A percentile compares a stretch with the other conserved stretches of the same genome.
Evolutionary conservation across 108 stramenopile genomes (phyloP).

Genomic region (Nitzschia inconspicua): DNA sequence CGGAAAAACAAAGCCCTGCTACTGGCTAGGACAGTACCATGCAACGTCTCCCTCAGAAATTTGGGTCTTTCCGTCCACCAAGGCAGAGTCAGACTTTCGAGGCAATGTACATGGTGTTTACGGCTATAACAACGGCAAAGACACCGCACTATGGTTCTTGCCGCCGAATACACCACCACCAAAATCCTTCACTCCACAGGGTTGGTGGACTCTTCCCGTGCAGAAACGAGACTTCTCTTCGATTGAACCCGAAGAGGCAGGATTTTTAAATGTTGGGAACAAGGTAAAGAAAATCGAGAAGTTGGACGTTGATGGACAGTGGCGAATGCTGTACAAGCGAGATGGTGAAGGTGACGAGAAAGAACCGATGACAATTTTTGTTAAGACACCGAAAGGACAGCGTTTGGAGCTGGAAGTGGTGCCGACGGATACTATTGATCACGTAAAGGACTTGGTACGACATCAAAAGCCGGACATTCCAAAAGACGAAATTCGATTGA

Average conservation of each 20-base stretch:
- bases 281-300: neutral
- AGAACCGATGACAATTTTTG: conserved; percentile 13
- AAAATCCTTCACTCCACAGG: conserved; percentile 3
- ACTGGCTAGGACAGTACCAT: too few species aligned
- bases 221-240: conserved; percentile 6
- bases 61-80: too few species aligned
- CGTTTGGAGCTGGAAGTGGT: conserved; percentile 6
- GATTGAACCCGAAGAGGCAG: conserved; percentile 5
- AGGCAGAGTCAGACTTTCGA: too few species aligned
- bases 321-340: conserved; percentile 14
- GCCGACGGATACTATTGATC: conserved; percentile 16
- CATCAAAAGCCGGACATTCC: conserved; percentile 12
- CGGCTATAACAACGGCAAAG: too few species aligned
- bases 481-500: conserved; percentile 1
- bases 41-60: too few species aligned
- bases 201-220: conserved; percentile 9
- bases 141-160: conserved; percentile 13
- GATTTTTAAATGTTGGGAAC: conserved; percentile 12
- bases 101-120: too few species aligned
- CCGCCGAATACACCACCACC: conserved; percentile 14
- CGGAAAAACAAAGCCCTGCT: too few species aligned
- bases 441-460: conserved; percentile 19
- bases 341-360: conserved; percentile 12
- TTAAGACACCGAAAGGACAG: conserved; percentile 17
- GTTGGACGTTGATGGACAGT: conserved; percentile 15